phyloP scores from a whole-genome alignment of 108 stramenopile genomes.

The Stephanodiscus minutulus region DNA sequence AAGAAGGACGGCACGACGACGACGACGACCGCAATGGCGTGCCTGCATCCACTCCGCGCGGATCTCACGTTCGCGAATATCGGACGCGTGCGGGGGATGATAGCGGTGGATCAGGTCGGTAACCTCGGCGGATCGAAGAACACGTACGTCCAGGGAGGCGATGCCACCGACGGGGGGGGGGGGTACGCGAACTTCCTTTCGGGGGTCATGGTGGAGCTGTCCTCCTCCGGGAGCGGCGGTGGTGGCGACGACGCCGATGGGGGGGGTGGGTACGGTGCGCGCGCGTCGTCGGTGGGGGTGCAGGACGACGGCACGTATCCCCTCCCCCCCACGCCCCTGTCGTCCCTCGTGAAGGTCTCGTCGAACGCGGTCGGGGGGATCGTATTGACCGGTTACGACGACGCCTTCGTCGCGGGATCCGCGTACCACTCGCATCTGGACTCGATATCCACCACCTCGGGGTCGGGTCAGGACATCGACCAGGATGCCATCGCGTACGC shows the following conservation, averaged over 20 bases:
- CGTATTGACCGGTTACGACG: constrained; percentile 82
- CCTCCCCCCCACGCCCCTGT: constrained; percentile 81
- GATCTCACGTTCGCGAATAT: constrained; percentile 76
- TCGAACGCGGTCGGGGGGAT: constrained; percentile 66
- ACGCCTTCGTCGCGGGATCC: constrained; percentile 62
- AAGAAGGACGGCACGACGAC: constrained; percentile 46
- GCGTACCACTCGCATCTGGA: constrained; percentile 81
- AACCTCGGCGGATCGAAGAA: constrained; percentile 49
- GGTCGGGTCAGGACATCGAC: constrained; percentile 48
- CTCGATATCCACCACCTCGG: constrained; percentile 44
- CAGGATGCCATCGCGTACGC: constrained; percentile 75
- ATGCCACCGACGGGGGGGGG: constrained; percentile 37
- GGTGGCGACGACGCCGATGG: constrained; percentile 12
- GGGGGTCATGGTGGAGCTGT: constrained; percentile 65
- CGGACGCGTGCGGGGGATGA: constrained; percentile 70
- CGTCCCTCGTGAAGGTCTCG: constrained; percentile 64
- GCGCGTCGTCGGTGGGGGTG: constrained; percentile 51
- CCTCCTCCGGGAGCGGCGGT: constrained; percentile 33
- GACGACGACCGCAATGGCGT: constrained; percentile 62
- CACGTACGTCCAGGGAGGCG: constrained; percentile 72
- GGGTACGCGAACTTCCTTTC: constrained; percentile 63
- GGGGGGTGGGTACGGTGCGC: constrained; percentile 33
- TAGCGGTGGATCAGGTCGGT: constrained; percentile 88
- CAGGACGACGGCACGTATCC: constrained; percentile 47
- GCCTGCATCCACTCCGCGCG: constrained; percentile 73